A percentile compares a stretch with the other conserved stretches of the same genome.
Conservation (phyloP, 2,329 filamentous ascomycete genomes). For the Colletotrichum musicola region DNA sequence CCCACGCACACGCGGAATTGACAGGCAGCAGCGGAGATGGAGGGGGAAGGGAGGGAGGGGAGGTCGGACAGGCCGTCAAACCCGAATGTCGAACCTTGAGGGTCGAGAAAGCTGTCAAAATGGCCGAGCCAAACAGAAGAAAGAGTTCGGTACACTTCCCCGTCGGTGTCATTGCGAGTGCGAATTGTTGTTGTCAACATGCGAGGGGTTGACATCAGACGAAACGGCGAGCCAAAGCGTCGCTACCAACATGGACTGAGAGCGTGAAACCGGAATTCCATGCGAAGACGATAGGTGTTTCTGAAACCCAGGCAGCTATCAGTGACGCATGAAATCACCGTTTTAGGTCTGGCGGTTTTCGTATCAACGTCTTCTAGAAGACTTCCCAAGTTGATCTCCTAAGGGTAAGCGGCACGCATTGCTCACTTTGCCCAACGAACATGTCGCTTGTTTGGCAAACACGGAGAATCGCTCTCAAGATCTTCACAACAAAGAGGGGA, state of each 20-base stretch:
- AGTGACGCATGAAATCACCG: conserved; percentile 17
- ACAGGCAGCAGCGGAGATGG: neutral
- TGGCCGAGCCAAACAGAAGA: neutral
- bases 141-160: conserved; percentile 16
- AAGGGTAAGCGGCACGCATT: neutral
- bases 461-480: neutral
- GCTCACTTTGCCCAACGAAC: neutral
- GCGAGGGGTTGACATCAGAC: conserved; percentile 23
- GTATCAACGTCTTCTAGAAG: conserved; percentile 23
- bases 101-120: conserved; percentile 21
- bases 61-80: conserved; percentile 9
- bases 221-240: conserved; percentile 32
- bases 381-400: neutral
- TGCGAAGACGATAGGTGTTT: conserved; percentile 35
- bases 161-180: conserved; percentile 25
- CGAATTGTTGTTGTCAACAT: conserved; percentile 29
- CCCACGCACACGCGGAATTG: neutral
- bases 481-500: neutral
- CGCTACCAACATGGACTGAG: neutral
- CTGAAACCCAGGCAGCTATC: conserved; percentile 28
- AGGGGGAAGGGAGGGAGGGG: neutral
- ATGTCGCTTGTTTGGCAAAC: no score
- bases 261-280: conserved; percentile 38
- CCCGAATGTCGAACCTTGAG: conserved; percentile 26
- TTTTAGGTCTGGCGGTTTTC: conserved; percentile 18